Evolutionary conservation across 2,329 filamentous ascomycete species (phyloP), one percentile per base, ranked within the genome.

Genomic region (Phaeosphaeria sp.): DNA sequence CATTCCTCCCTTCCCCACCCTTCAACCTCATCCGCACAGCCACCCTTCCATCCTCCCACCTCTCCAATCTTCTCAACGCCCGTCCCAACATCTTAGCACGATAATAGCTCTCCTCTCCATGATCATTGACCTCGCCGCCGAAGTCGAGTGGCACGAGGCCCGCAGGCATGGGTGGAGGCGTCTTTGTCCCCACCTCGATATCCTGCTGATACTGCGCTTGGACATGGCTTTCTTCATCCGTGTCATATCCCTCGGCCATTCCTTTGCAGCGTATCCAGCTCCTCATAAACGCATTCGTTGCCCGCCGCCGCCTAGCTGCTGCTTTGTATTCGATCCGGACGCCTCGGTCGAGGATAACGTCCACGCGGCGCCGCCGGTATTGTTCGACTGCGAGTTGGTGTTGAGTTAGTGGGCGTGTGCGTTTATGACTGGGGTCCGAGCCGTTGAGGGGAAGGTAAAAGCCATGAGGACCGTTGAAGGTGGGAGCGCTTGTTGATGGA

Each of bases 371-470:
- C 59, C 87, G 90, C 18, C 91, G 84, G 75, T 93, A 93, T 54
- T 89, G 85, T 74, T 93, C 90, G 1, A 95, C 90, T 0, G 91
- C 91, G 41, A 93, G 81, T 76, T 95, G 91, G 75, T 95, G 91
- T 36, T 90, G 90, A 0, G 91, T 95, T 0, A 92, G 86, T 2
- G 91, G 91, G 1, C 91, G 85, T 9, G 89, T 87, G 71, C 92
- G 79, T 60, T 82, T 82, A 63, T 79, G 77, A 17, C 67, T 63
- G 50, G 73, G 67, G 57, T 78, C 75, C 5, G 74, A 72, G 33
- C 88, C 87, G 15, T 84, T 80, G 20, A 83, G 77, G 18, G 82
- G 80, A 17, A 84, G 79, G 21, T 83, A 82, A 56, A 81, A 81
- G 30, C 79, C 83, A 43, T 78, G 77, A 9, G 75, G 87, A 46